A percentile compares a stretch with the other conserved stretches of the same genome.
phyloP scores from a whole-genome alignment of 768 basidiomycete genomes.

The Daedaleopsis sinensis region DNA sequence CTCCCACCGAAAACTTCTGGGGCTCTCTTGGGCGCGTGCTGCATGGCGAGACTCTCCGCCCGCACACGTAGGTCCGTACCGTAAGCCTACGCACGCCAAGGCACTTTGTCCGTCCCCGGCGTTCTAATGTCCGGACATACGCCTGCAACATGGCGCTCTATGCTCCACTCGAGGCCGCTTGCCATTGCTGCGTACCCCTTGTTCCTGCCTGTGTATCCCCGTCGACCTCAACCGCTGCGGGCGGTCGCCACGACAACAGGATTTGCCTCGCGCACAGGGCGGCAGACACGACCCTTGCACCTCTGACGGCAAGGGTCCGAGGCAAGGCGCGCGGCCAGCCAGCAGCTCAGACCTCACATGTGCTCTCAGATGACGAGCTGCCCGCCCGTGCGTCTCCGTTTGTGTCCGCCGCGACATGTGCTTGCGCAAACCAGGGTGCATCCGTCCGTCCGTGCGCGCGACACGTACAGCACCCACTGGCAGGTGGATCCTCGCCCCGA shows the following conservation, averaged over 20 bases:
- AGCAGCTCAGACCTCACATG: slow-evolving; percentile 13
- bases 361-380: slow-evolving; percentile 15
- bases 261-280: background rate
- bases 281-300: slow-evolving; percentile 11
- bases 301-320: background rate
- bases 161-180: too few species aligned
- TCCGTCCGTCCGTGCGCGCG: background rate
- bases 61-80: background rate
- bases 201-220: too few species aligned
- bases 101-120: background rate
- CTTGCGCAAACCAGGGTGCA: slow-evolving; percentile 10
- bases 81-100: too few species aligned
- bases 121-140: background rate
- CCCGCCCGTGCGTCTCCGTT: slow-evolving; percentile 7
- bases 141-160: background rate
- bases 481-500: background rate
- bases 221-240: slow-evolving; percentile 11
- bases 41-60: too few species aligned
- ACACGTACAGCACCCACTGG: background rate
- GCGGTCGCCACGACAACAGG: slow-evolving; percentile 14
- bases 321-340: slow-evolving; percentile 11
- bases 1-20: background rate
- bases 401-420: slow-evolving; percentile 9
- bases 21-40: background rate
- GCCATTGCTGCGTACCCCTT: too few species aligned